phyloP scores from a whole-genome alignment of 2,329 filamentous ascomycete genomes.

The Alternaria incomplexa region DNA sequence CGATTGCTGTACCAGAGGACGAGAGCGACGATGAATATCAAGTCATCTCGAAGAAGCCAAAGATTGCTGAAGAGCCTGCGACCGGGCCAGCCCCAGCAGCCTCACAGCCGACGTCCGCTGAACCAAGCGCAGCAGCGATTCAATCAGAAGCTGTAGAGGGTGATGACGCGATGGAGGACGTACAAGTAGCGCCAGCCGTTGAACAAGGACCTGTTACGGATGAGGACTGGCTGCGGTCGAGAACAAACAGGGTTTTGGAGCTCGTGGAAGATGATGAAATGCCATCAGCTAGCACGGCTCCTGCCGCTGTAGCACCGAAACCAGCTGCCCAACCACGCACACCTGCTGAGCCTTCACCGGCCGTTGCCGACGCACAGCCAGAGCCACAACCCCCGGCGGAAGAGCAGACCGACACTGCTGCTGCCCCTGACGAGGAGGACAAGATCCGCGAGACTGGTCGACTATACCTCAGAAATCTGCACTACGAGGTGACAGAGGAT shows the following conservation, averaged over 20 bases:
- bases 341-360: constrained; percentile 14
- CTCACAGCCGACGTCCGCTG: background rate
- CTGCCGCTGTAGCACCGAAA: background rate
- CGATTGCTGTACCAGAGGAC: constrained; percentile 42
- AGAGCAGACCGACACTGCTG: constrained; percentile 49
- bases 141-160: constrained; percentile 13
- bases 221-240: constrained; percentile 88
- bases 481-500: constrained; percentile 78
- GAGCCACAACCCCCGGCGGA: constrained; percentile 9
- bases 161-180: constrained; percentile 25
- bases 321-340: constrained; percentile 7
- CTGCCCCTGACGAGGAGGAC: constrained; percentile 57
- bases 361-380: constrained; percentile 12
- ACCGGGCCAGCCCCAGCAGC: constrained; percentile 6
- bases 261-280: constrained; percentile 76
- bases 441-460: constrained; percentile 75
- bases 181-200: constrained; percentile 21
- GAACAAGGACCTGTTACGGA: constrained; percentile 66
- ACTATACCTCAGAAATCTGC: constrained; percentile 87
- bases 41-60: constrained; percentile 58
- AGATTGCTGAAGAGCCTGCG: constrained; percentile 24
- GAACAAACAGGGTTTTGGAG: constrained; percentile 85
- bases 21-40: constrained; percentile 81
- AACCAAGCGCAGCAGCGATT: background rate
- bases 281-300: background rate